These are phyloP conservation scores for Backusella circina DNA, from an alignment of 192 early-diverging fungal species.

Conservation along the genomic window DNA sequence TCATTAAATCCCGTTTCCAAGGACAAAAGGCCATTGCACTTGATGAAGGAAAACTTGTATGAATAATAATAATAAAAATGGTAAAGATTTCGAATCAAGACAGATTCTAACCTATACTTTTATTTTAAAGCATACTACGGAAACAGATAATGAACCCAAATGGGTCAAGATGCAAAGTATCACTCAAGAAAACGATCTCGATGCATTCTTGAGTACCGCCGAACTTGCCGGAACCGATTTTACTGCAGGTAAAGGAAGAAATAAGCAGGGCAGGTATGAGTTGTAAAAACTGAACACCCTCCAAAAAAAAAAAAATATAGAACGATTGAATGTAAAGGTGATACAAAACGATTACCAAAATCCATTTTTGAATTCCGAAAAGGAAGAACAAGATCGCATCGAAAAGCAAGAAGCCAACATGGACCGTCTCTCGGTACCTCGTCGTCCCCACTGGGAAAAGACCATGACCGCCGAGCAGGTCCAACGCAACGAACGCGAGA, in stretches of 20 bases:
- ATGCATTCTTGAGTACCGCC: slow-evolving; percentile 93
- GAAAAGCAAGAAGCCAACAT: slow-evolving; percentile 74
- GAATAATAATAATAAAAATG: background rate
- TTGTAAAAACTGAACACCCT: slow-evolving; percentile 1
- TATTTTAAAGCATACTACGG: slow-evolving; percentile 70
- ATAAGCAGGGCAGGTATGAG: too few relatives aligned
- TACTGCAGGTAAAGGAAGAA: slow-evolving; percentile 59
- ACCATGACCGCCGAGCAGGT: slow-evolving; percentile 79
- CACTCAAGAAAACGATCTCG: slow-evolving; percentile 96
- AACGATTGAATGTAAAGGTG: slow-evolving; percentile 82
- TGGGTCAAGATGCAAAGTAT: slow-evolving; percentile 92
- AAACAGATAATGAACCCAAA: slow-evolving; percentile 75
- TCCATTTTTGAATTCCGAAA: slow-evolving; percentile 76
- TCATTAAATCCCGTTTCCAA: slow-evolving; percentile 34
- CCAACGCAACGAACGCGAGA: slow-evolving; percentile 76
- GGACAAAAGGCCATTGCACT: slow-evolving; percentile 35
- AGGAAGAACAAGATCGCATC: slow-evolving; percentile 77
- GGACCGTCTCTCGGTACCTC: slow-evolving; percentile 77
- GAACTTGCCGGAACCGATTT: slow-evolving; percentile 94
- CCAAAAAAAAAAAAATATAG: slow-evolving; percentile 41
- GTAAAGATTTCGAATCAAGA: background rate
- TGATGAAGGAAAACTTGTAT: slow-evolving; percentile 35
- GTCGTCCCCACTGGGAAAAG: slow-evolving; percentile 85
- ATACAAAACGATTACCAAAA: slow-evolving; percentile 69
- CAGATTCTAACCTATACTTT: background rate